Evolutionary conservation across 371 early-diverging fungal species (phyloP), one percentile per base, ranked within the genome.

Genomic region (Mortierella sp.): DNA sequence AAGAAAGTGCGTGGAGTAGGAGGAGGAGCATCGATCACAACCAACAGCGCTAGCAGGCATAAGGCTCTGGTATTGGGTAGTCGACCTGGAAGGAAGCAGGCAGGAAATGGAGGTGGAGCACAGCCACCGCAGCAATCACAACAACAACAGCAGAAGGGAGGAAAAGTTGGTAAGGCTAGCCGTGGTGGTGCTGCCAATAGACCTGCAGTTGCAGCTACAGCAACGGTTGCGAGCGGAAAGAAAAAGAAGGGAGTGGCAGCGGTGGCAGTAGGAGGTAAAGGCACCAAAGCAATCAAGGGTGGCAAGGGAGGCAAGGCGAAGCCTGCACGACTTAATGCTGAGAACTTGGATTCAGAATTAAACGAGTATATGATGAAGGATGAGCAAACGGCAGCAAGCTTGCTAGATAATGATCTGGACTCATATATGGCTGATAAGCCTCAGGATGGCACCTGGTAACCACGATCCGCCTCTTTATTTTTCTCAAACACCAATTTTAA

Each of bases 351-450:
- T 53, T 68, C 74, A n/a, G 74, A 80, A 21, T 32, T 80, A 65
- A 57, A 13, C 16, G 70, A 62, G 1, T 80, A 80, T 50, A 80
- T 80, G 80, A 80, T 80, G 80, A 71, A 70, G 68, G 59, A 67
- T 21, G 41, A 15, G 3, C 55, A 58, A 24, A 71, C 80, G 38
- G 80, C 80, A 2, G 50, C 80, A 32, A 71, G 75, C 50, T 3
- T 74, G 4, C 28, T 80, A 41, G 80, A 80, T 28, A 67, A 74
- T 68, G 80, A 80, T 65, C 59, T 80, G 36, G 80, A 80, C 38
- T 53, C 65, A 32, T 80, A 80, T 53, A 80, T 80, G 80, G 70
- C 80, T 4, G 80, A 80, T 13, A 74, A 63, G 53, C 62, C 68
- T 1, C 58, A 65, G 22, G 77, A 77, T 19, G 62, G 4, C 8